Percentiles rank a stretch among this genome's conserved stretches.
Evolutionary conservation across 805 yeast genomes (phyloP).

Genomic region (Ogataea pilisensis): DNA sequence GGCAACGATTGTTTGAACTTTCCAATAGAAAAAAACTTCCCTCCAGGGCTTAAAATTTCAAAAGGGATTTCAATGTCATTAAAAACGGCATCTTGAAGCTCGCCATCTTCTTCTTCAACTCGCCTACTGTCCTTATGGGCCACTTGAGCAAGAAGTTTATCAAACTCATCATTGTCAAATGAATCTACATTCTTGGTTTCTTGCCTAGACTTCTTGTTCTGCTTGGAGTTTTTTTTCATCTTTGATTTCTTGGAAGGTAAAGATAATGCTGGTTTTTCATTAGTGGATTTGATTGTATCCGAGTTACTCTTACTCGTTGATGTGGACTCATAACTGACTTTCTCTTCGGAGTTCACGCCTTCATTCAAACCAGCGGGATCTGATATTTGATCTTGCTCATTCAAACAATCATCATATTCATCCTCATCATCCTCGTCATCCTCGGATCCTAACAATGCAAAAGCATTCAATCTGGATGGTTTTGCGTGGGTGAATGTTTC

Average conservation of each 20-base stretch:
- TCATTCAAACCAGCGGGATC: background rate
- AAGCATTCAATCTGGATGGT: conserved; percentile 35
- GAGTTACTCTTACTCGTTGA: background rate
- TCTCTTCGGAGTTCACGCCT: background rate
- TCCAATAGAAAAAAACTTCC: conserved; percentile 41
- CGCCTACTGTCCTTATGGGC: conserved; percentile 20
- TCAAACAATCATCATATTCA: conserved; percentile 4
- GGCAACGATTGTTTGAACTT: conserved; percentile 38
- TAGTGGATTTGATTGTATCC: background rate
- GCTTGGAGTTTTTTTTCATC: conserved; percentile 19
- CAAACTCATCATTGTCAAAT: conserved; percentile 57
- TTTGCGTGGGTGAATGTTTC: background rate
- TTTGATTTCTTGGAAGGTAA: conserved; percentile 6
- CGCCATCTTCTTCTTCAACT: conserved; percentile 20
- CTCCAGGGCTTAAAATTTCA: conserved; percentile 25
- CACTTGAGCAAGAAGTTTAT: conserved; percentile 46
- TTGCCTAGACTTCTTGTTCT: conserved; percentile 12
- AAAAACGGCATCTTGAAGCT: conserved; percentile 25
- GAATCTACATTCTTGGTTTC: conserved; percentile 9
- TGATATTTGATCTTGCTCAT: conserved; percentile 2
- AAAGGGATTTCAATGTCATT: conserved; percentile 24
- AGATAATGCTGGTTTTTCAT: background rate
- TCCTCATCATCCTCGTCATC: conserved; percentile 22
- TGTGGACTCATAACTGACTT: conserved; percentile 1
- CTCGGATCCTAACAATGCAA: conserved; percentile 38